Base-by-base conservation (phyloP, 441 rosid genomes). In the Corymbia calophylla region DNA sequence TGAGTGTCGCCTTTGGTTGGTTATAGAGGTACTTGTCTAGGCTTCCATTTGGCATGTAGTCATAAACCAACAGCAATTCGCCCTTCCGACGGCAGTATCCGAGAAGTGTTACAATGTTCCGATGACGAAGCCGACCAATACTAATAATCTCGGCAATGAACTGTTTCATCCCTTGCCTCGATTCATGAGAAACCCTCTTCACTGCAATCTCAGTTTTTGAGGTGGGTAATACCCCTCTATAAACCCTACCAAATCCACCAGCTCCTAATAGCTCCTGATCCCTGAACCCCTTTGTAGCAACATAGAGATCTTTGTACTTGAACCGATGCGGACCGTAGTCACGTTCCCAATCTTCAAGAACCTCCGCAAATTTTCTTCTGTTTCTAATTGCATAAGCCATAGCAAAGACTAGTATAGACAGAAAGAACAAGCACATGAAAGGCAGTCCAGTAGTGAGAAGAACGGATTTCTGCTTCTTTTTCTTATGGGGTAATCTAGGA, bases 321-420 rank as follows among this genome's bases (percentile, higher is more conserved):
- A 92, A 92, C 87, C 93, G 84, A 35, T 94, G 94, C 53, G 94
- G 94, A 62, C 95, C 92, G 55, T 89, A 92, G 7, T 92, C 89
- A 21, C 91, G 88, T 88, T 93, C 96, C 95, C 95, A 93, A 53
- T 93, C 95, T 80, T 95, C 94, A 49, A 95, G 87, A 23, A 54
- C 93, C 88, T 94, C 95, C 5, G 88, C 87, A 15, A 88, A 94
- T 87, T 91, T 93, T 86, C 70, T 87, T n/a, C 47, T 91, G 91
- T 87, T 90, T 60, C 66, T 27, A n/a, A 86, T 56, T 13, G 31
- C 29, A 86, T 90, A 90, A 44, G 86, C 82, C 3, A 88, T 31
- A 18, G 77, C 91, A 0, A 73, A 88, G 82, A 60, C 32, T 44
- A 25, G 84, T 6, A 23, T 49, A 2, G 39, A 81, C 15, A 88